Evolutionary conservation across 148 eudicot species (phyloP), one percentile per base, ranked within the genome.

Genomic region (Rhododendron simsii): DNA sequence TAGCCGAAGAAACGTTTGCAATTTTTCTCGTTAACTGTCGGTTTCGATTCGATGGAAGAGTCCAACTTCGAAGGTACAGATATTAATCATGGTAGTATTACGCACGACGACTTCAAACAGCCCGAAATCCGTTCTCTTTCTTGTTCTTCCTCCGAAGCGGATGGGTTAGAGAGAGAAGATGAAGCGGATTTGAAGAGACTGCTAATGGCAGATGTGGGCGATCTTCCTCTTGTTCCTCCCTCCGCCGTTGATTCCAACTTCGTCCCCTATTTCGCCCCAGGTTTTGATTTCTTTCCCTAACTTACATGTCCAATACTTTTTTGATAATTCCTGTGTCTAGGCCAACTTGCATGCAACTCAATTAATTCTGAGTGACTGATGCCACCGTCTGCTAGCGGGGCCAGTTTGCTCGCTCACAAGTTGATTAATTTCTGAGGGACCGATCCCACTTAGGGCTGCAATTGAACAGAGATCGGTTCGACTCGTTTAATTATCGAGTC

Each of bases 181-280:
- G 93, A 92, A 16, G 92, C 87, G 48, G 94, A 91, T 55, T 61
- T 96, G 80, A 87, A 76, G 79, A 90, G 71, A 44, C 86, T 95
- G 18, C 85, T 96, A 30, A 15, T 90, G 18, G 93, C 98, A 45
- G 91, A 93, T 87, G 88, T 93, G 20, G 81, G 86, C 14, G 84
- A 69, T 78, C 98, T 96, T 80, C 99, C 99, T 83, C 85, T 74
- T 18, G 78, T 84, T 81, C 99, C 98, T 78, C 94, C 99, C 69
- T 87, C 98, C 45, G 87, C 92, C 73, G 90, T 95, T 16, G 90
- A 93, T 79, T 88, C 96, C 84, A 96, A 95, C 89, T 96, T 95
- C 81, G 90, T 87, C 55, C 88, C 94, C 35, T 96, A 91, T 81
- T 96, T 87, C 83, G 92, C 93, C 77, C 93, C 92, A 69, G 99